phyloP scores from a whole-genome alignment of 257 asterid species.

The Solanum arcanum region DNA sequence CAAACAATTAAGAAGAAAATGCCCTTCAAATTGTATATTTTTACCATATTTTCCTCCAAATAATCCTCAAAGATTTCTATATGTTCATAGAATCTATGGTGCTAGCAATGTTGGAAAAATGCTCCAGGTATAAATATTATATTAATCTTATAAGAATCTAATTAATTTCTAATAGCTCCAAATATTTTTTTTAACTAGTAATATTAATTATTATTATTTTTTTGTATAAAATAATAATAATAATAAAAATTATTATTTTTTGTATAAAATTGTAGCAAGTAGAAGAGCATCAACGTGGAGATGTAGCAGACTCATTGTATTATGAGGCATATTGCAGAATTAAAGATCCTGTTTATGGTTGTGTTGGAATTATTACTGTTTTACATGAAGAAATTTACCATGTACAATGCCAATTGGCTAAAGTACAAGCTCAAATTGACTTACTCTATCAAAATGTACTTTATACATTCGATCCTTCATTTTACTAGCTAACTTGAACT shows the following conservation, averaged over 20 bases:
- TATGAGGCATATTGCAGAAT: not conserved
- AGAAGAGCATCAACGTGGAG: not conserved
- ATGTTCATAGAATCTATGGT: not conserved
- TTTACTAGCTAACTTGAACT: not conserved
- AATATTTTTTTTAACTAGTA: not conserved
- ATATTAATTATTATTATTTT: not conserved
- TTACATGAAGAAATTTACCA: not conserved
- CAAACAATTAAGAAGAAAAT: not conserved
- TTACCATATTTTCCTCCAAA: not conserved
- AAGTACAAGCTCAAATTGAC: not conserved
- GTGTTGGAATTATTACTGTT: not conserved
- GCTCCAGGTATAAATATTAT: not conserved
- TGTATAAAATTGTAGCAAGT: not conserved
- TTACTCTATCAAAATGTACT: not conserved
- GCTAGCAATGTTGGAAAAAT: not conserved
- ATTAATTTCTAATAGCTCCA: not conserved
- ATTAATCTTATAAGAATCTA: not conserved
- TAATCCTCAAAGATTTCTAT: not conserved
- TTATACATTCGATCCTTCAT: not conserved
- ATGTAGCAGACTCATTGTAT: not conserved
- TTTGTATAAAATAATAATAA: not conserved
- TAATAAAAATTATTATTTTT: not conserved
- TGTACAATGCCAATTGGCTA: not conserved
- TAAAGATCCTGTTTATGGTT: not conserved
- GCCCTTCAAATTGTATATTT: not conserved